Evolutionary conservation across 2,329 filamentous ascomycete species (phyloP), one percentile per base, ranked within the genome.

Genomic region (Aureobasidium sp.): DNA sequence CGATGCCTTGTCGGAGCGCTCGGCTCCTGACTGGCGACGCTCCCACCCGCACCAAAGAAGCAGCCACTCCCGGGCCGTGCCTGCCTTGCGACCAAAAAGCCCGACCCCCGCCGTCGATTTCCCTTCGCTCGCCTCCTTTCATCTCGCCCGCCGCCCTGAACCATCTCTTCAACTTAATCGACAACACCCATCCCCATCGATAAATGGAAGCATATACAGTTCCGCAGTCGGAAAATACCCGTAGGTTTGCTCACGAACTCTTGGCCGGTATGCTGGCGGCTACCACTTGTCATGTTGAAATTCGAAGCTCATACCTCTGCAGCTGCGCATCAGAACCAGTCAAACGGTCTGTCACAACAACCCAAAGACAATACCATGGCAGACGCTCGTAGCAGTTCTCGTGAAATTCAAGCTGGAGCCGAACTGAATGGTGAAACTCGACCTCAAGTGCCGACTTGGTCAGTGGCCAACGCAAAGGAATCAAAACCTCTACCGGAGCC

Each of bases 381-480:
- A 6, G 45, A 60, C 17, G 17, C 36, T n/a, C 45, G 45, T 36
- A 34, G 22, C 31, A 37, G 34, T 29, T 20, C 44, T 22, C 57
- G 57, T 42, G 45, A 42, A 17, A 36, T 42, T 11, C 17, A 20
- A n/a, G 6, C 31, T 8, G 57, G 36, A 29, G 20, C 45, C 25
- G 57, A 60, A n/a, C 12, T 36, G 20, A 42, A 49, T 15, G 47
- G 22, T 14, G 57, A 60, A 22, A 17, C 22, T 17, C 57, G 57
- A 3, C 57, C 57, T 20, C 57, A 49, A 36, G 44, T 51, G 8
- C 57, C 57, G 2, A 60, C 57, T 22, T 60, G 57, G 57, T 49
- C 57, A 17, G 45, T 51, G 17, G 57, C 57, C 45, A 60, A 60
- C n/a, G 57, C 57, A 34, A 60, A 51, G 36, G 45, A 60, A 31